These are phyloP conservation scores for Ustilago sp. DNA, from an alignment of 1,284 basidiomycete species.

Conservation along the genomic window DNA sequence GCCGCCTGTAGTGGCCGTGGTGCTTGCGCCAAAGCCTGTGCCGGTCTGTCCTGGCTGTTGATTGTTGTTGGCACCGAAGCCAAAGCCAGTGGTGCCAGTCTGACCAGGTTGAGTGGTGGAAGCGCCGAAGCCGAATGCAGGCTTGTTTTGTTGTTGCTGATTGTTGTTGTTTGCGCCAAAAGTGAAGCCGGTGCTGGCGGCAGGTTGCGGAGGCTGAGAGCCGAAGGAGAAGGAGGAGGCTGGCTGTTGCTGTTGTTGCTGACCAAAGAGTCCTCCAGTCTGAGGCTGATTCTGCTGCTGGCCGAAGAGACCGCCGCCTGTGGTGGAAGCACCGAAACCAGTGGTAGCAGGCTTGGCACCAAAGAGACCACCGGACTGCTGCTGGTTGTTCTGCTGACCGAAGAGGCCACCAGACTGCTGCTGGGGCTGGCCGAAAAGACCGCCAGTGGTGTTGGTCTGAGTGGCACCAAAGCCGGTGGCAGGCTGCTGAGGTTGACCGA, in stretches of 20 bases:
- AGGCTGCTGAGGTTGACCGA: conserved; percentile 56
- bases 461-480: conserved; percentile 53
- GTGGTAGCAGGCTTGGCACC: conserved; percentile 62
- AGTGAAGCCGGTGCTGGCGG: conserved; percentile 51
- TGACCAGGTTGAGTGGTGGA: conserved; percentile 43
- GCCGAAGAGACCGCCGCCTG: conserved; percentile 67
- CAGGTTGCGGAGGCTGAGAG: conserved; percentile 66
- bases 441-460: conserved; percentile 28
- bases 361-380: conserved; percentile 68
- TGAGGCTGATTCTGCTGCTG: conserved; percentile 54
- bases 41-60: conserved; percentile 28
- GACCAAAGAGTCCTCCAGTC: conserved; percentile 66
- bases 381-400: conserved; percentile 68
- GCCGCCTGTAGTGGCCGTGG: conserved; percentile 44
- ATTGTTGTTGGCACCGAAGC: conserved; percentile 50
- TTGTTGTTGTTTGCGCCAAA: conserved; percentile 52
- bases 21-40: conserved; percentile 48
- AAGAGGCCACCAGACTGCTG: conserved; percentile 66
- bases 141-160: conserved; percentile 53
- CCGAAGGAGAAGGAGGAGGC: conserved; percentile 60
- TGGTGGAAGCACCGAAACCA: conserved; percentile 50
- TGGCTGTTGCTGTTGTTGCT: conserved; percentile 53
- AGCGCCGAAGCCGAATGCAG: conserved; percentile 57
- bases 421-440: conserved; percentile 58
- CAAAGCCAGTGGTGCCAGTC: conserved; percentile 45